These are phyloP conservation scores for Trichoderma atrobrunneum DNA, from an alignment of 2,329 filamentous ascomycete genomes.

Conservation along the genomic window DNA sequence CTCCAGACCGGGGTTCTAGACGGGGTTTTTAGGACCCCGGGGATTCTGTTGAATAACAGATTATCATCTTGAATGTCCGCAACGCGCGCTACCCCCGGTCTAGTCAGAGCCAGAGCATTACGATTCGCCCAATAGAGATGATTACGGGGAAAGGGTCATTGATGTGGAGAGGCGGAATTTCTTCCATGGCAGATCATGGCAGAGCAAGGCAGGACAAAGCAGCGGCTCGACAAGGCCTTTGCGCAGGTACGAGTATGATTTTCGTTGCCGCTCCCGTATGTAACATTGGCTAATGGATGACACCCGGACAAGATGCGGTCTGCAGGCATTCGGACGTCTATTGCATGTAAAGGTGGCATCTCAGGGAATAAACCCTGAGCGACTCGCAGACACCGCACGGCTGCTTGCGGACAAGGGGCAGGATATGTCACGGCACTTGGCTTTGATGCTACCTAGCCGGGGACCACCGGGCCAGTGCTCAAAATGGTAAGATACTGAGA, in stretches of 20 bases:
- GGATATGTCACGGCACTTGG: slow-evolving; percentile 6
- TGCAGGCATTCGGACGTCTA: neutral
- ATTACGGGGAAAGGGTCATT: neutral
- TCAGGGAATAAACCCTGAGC: neutral
- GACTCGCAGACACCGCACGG: neutral
- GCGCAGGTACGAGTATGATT: neutral
- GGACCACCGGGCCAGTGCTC: neutral
- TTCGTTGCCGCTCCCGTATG: neutral
- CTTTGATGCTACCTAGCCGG: slow-evolving; percentile 1
- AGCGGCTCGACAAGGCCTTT: neutral
- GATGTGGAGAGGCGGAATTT: slow-evolving; percentile 6
- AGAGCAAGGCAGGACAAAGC: neutral
- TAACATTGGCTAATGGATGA: neutral
- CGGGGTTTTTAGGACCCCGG: neutral
- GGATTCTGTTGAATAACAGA: slow-evolving; percentile 8
- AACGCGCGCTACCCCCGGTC: neutral
- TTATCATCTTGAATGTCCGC: neutral
- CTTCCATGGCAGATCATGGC: neutral
- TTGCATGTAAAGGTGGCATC: neutral
- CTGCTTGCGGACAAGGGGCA: neutral
- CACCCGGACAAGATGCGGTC: neutral
- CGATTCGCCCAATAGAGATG: neutral
- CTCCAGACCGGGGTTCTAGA: slow-evolving; percentile 7
- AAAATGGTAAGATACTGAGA: slow-evolving; percentile 1
- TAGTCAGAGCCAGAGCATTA: neutral